Conservation (phyloP, 2,329 filamentous ascomycete genomes). For the Monosporascus ibericus region DNA sequence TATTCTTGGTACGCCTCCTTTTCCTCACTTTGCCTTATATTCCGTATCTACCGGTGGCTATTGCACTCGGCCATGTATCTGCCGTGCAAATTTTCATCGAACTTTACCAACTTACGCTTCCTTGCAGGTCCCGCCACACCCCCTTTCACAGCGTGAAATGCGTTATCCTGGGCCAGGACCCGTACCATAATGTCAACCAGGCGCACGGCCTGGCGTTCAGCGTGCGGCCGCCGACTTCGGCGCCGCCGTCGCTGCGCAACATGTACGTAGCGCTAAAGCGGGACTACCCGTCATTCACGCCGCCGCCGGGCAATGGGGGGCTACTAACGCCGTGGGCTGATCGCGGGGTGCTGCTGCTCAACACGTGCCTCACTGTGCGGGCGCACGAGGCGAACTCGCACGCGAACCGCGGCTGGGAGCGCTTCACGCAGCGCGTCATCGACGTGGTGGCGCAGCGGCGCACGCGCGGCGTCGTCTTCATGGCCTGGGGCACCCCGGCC, state of each 20-base stretch:
- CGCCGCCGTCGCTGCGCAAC: conserved; percentile 86
- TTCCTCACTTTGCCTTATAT: background rate
- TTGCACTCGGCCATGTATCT: background rate
- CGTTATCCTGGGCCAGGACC: conserved; percentile 92
- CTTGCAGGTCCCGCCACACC: conserved; percentile 85
- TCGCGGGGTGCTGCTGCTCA: conserved; percentile 85
- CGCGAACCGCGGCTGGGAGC: conserved; percentile 83
- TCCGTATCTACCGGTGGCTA: background rate
- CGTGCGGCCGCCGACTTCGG: conserved; percentile 79
- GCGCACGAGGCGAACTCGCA: conserved; percentile 85
- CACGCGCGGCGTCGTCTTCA: conserved; percentile 78
- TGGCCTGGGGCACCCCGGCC: conserved; percentile 89
- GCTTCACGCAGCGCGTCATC: conserved; percentile 85
- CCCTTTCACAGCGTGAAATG: conserved; percentile 84
- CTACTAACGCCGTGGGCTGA: conserved; percentile 92
- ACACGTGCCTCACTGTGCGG: conserved; percentile 90
- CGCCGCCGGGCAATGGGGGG: conserved; percentile 72
- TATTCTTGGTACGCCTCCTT: conserved; percentile 73
- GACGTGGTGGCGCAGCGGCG: conserved; percentile 76
- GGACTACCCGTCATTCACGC: conserved; percentile 75
- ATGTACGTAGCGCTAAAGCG: conserved; percentile 86
- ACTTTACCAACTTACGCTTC: conserved; percentile 12
- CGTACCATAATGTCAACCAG: conserved; percentile 93
- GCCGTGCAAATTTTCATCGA: background rate
- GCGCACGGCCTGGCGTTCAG: conserved; percentile 96